Evolutionary conservation across 148 eudicot species (phyloP).

Genomic region (Drosera capensis): DNA sequence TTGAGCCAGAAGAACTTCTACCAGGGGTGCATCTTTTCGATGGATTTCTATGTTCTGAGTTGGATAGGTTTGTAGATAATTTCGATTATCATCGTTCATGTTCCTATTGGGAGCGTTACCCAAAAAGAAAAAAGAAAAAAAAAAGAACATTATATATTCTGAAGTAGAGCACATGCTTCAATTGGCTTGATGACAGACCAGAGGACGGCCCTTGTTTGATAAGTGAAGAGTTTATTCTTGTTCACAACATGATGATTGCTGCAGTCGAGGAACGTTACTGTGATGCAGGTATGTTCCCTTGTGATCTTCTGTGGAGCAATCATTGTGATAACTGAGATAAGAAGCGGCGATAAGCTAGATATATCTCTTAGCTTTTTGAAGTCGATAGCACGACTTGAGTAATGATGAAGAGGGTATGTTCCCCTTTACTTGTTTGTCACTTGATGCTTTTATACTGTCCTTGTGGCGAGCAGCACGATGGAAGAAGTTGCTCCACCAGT

Average conservation of each 20-base stretch:
- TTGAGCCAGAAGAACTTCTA: conserved; percentile 34
- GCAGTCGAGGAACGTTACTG: conserved; percentile 73
- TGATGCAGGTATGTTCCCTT: conserved; percentile 65
- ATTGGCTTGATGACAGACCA: conserved; percentile 31
- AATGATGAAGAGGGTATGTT: too few species aligned
- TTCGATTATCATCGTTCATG: not conserved
- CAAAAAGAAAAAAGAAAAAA: not conserved
- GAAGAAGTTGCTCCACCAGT: too few species aligned
- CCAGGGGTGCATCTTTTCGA: conserved; percentile 23
- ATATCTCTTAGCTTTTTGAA: too few species aligned
- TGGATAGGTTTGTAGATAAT: conserved; percentile 43
- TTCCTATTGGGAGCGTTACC: not conserved
- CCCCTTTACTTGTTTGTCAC: too few species aligned
- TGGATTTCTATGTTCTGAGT: conserved; percentile 40
- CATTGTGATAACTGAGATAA: too few species aligned
- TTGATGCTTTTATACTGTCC: too few species aligned
- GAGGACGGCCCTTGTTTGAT: conserved; percentile 65
- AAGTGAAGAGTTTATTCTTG: conserved; percentile 59
- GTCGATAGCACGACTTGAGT: too few species aligned
- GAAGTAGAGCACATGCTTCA: not conserved
- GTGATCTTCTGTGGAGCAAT: too few species aligned
- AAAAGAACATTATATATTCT: not conserved
- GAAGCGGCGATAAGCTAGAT: too few species aligned
- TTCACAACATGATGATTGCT: conserved; percentile 79
- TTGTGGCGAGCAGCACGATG: too few species aligned